Base-by-base conservation (phyloP, 140 eudicot species). In the Oenanthe javanica region DNA sequence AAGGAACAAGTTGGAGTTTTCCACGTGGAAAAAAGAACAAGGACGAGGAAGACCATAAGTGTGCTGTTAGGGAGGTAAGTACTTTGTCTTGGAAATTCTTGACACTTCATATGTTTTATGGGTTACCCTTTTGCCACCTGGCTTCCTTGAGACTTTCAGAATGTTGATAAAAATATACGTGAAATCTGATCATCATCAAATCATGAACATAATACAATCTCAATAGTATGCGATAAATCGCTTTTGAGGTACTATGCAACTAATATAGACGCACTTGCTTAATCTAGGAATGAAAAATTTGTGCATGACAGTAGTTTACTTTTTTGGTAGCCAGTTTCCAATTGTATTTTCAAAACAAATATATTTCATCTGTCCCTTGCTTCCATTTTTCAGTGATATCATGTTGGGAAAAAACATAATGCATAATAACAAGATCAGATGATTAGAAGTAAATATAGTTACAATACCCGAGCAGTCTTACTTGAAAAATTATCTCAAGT, bases 1-100 rank as follows among this genome's bases (percentile, higher is more conserved):
- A 96, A 84, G 99, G 99, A 69, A 82, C 95, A 79, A 96, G 99
- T 83, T 96, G 99, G 99, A 96, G 99, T 81, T 96, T 96, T 80
- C 99, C 99, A 3, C 97, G 99, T 76, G 98, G 99, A 59, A 96
- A 96, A 86, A 96, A 96, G 91, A 93, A 82, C 83, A 96, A 96
- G 83, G 99, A 93, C 55, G 99, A 96, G 86, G 99, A 96, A 85
- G 99, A 96, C 78, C 97, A 96, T 61, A 87, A 91, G 5, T 96
- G 99, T 88, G 99, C 99, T 27, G 84, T 92, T 78, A 89, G 99
- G 91, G 99, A 96, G 83, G 99, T 95, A 83, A 75, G 77, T 77
- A 66, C 31, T 4, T 4, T 42, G 23, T 71, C 13, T 71, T 40
- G 23, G 42, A 3, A 40, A 1, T 71, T 38, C 19, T 71, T 71